A percentile compares a stretch with the other conserved stretches of the same genome.
phyloP scores from a whole-genome alignment of 305 asterid genomes.

The Euphrasia arctica region DNA sequence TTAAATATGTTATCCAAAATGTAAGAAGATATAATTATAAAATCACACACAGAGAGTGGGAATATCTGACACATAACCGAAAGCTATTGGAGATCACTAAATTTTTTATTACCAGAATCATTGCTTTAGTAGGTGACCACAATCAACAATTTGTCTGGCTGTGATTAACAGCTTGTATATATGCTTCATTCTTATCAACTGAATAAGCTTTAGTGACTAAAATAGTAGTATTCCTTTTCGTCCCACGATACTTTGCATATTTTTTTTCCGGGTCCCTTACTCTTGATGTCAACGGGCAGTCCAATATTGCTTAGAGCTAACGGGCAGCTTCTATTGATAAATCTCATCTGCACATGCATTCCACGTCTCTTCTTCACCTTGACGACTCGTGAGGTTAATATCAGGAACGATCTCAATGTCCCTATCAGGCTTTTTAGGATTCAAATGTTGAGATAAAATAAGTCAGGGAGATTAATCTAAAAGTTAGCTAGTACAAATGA shows the following conservation, averaged over 20 bases:
- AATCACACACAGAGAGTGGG: conserved; percentile 24
- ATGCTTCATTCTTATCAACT: no score
- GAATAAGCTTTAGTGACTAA: no score
- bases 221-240: no score
- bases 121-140: no score
- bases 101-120: no score
- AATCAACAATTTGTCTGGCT: no score
- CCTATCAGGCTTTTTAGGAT: conserved; percentile 60
- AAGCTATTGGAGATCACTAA: no score
- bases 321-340: conserved; percentile 1
- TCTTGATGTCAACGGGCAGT: no score
- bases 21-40: conserved; percentile 13
- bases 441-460: conserved; percentile 7
- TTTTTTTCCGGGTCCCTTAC: no score
- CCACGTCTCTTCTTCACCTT: conserved; percentile 29
- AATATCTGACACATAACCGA: conserved; percentile 8
- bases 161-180: no score
- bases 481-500: background rate
- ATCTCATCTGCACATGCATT: conserved; percentile 30
- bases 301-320: no score
- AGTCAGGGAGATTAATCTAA: background rate
- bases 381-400: conserved; percentile 33
- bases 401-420: conserved; percentile 81
- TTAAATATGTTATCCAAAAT: conserved; percentile 10
- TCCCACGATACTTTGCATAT: no score